Evolutionary conservation across 495 filamentous ascomycete species (phyloP), one percentile per base, ranked within the genome.

Genomic region (Chaetomium cochliodes): DNA sequence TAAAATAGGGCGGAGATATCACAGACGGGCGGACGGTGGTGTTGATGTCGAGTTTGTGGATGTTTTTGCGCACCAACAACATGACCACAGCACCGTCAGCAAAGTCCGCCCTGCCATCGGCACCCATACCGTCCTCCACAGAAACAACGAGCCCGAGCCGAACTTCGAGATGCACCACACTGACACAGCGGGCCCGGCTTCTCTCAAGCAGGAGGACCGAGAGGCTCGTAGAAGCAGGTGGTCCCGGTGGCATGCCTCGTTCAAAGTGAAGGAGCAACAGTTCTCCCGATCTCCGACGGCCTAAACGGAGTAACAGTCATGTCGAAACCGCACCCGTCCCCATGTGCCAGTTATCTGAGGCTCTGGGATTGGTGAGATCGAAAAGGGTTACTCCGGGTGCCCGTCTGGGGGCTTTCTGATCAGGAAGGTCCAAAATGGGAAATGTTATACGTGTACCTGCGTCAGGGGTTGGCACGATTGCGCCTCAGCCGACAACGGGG

Each of bases 81-180:
- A 65, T 52, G 67, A 67, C 8, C 76, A 75, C 47, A 73, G 42
- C 58, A 66, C 69, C 6, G 67, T 65, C 33, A 55, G 70, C 58
- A 78, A 79, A 46, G 70, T 78, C 56, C 74, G 73, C 13, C 71
- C 73, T 33, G 70, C 73, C 22, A 9, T 62, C 18, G 73, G 67
- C 0, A 16, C 73, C 11, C 8, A 49, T 1, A 37, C 39, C 9
- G 37, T 22, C 13, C n/a, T 26, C 5, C 25, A 51, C n/a, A 50
- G n/a, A 9, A 61, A 61, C 26, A 3, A 37, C 7, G 44, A 18
- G 42, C 15, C 15, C 11, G 1, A 15, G 42, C 42, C 18, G 28
- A 30, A 6, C 28, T 30, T 30, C 28, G 28, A 37, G 5, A 37
- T 37, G 33, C 33, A 12, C 5, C 33, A 1, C 33, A 12, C 33